Evolutionary conservation across 2,329 filamentous ascomycete genomes (phyloP).

Genomic region (Celoporthe dispersa): DNA sequence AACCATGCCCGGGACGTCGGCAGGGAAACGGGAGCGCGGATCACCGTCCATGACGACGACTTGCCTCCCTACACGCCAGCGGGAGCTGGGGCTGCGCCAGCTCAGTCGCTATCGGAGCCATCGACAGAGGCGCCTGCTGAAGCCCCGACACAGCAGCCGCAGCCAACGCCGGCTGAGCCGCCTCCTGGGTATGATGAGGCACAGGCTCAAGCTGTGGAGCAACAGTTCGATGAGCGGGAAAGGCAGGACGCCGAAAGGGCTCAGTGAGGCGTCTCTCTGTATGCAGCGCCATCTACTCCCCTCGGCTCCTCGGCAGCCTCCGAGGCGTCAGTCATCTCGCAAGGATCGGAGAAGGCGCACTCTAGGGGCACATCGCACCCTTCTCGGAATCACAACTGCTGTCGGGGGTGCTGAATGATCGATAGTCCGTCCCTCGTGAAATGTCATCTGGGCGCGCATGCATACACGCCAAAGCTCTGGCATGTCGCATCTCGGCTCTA

Average conservation of each 20-base stretch:
- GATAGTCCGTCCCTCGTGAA: not conserved
- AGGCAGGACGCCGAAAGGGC: slow-evolving; percentile 71
- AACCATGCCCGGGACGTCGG: slow-evolving; percentile 79
- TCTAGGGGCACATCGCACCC: slow-evolving; percentile 26
- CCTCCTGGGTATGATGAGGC: slow-evolving; percentile 92
- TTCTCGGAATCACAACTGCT: not conserved
- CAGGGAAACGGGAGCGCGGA: slow-evolving; percentile 65
- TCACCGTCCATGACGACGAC: slow-evolving; percentile 72
- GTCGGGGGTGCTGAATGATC: not conserved
- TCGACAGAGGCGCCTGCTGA: slow-evolving; percentile 31
- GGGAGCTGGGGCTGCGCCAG: slow-evolving; percentile 34
- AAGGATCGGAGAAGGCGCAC: slow-evolving; percentile 32
- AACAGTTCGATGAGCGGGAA: slow-evolving; percentile 69
- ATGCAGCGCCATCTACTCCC: not conserved
- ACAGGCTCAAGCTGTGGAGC: slow-evolving; percentile 70
- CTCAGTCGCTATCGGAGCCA: slow-evolving; percentile 33
- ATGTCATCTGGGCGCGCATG: not conserved
- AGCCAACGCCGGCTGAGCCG: slow-evolving; percentile 68
- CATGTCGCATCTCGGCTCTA: not conserved
- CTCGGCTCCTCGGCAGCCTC: not conserved
- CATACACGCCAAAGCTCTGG: not conserved
- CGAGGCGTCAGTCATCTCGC: not conserved
- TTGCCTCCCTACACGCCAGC: slow-evolving; percentile 75
- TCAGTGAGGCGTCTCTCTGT: slow-evolving; percentile 39
- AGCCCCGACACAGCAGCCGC: slow-evolving; percentile 35